Conservation (phyloP, 257 asterid species). For the Capsicum pubescens region DNA sequence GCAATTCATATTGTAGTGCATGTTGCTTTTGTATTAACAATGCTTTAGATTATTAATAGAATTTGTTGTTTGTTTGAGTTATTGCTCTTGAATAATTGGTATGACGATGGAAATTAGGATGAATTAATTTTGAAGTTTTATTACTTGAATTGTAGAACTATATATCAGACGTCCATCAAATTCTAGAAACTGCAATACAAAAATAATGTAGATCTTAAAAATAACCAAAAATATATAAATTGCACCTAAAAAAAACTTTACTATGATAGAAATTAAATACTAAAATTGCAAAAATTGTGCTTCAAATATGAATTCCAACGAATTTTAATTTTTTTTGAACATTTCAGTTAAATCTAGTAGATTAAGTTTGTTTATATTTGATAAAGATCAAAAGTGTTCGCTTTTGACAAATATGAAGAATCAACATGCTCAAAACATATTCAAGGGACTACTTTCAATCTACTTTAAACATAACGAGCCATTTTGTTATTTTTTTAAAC, state of each 20-base stretch:
- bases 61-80: not conserved
- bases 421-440: not conserved
- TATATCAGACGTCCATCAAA: not conserved
- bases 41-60: not conserved
- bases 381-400: too few relatives aligned
- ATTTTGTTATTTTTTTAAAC: not conserved
- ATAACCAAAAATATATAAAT: not conserved
- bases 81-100: not conserved
- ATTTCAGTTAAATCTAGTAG: too few relatives aligned
- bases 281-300: too few relatives aligned
- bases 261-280: too few relatives aligned
- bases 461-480: too few relatives aligned
- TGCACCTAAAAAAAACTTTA: not conserved
- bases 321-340: too few relatives aligned
- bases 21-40: not conserved
- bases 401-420: not conserved
- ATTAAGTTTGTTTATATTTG: too few relatives aligned
- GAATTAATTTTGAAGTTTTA: not conserved
- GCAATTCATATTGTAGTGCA: not conserved
- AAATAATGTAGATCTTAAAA: not conserved
- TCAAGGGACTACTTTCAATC: not conserved
- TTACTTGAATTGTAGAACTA: not conserved
- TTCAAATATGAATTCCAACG: too few relatives aligned
- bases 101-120: not conserved
- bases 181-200: not conserved